These are phyloP conservation scores for Megacollybia marginata DNA, from an alignment of 768 basidiomycete species.

Conservation along the genomic window DNA sequence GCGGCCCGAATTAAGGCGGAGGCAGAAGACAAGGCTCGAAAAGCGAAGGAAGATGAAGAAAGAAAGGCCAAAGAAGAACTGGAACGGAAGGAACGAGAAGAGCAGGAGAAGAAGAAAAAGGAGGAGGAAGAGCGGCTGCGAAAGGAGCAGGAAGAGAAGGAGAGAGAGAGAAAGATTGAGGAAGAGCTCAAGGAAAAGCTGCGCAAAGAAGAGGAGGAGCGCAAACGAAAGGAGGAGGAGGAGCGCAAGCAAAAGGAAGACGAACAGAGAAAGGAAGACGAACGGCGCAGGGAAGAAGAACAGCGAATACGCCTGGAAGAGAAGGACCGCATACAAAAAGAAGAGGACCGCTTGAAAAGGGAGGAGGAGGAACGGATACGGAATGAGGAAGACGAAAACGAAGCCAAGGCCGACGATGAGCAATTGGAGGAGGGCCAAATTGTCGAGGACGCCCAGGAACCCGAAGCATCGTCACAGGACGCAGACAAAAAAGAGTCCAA, in stretches of 20 bases:
- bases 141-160: slow-evolving; percentile 28
- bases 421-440: slow-evolving; percentile 33
- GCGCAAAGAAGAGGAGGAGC: slow-evolving; percentile 27
- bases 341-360: slow-evolving; percentile 20
- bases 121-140: slow-evolving; percentile 32
- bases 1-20: slow-evolving; percentile 61
- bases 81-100: slow-evolving; percentile 29
- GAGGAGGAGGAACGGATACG: slow-evolving; percentile 42
- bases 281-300: slow-evolving; percentile 22
- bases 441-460: slow-evolving; percentile 25
- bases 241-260: slow-evolving; percentile 42
- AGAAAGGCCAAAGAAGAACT: slow-evolving; percentile 34
- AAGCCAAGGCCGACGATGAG: slow-evolving; percentile 30
- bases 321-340: slow-evolving; percentile 13
- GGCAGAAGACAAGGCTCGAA: slow-evolving; percentile 42
- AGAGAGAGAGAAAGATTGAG: slow-evolving; percentile 26
- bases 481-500: slow-evolving; percentile 35
- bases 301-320: slow-evolving; percentile 26
- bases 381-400: slow-evolving; percentile 37
- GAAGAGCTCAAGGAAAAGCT: slow-evolving; percentile 30
- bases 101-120: slow-evolving; percentile 21
- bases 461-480: slow-evolving; percentile 9
- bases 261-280: slow-evolving; percentile 24
- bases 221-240: slow-evolving; percentile 23
- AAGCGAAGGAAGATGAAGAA: slow-evolving; percentile 32